These are phyloP conservation scores for Westerdykella sp. DNA, from an alignment of 2,329 filamentous ascomycete species.

Conservation along the genomic window DNA sequence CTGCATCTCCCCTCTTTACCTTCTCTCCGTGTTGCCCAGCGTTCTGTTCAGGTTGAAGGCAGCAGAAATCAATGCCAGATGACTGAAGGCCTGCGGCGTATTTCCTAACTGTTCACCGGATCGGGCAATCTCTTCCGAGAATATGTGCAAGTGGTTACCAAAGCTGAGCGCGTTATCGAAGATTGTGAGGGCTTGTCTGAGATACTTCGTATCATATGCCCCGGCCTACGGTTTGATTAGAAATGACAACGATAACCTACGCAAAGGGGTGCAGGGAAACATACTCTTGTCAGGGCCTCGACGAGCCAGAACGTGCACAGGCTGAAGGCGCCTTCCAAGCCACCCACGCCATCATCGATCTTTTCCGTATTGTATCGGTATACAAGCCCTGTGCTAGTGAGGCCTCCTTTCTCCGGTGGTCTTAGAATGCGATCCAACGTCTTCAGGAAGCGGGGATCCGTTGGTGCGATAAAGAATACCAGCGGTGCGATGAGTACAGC, in stretches of 20 bases:
- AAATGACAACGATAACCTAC: neutral
- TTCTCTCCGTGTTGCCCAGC: slow-evolving; percentile 1
- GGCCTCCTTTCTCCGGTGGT: slow-evolving; percentile 65
- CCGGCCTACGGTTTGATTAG: slow-evolving; percentile 21
- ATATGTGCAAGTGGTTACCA: slow-evolving; percentile 71
- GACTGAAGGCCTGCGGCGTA: slow-evolving; percentile 72
- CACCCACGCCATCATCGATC: slow-evolving; percentile 67
- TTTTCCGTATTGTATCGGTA: slow-evolving; percentile 66
- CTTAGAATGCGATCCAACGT: slow-evolving; percentile 68
- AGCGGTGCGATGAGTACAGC: slow-evolving; percentile 70
- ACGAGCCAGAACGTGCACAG: slow-evolving; percentile 84
- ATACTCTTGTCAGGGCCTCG: slow-evolving; percentile 66
- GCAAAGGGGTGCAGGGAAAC: slow-evolving; percentile 13
- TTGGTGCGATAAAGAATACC: slow-evolving; percentile 73
- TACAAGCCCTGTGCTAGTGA: slow-evolving; percentile 69
- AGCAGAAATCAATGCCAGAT: slow-evolving; percentile 68
- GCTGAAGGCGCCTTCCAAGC: slow-evolving; percentile 67
- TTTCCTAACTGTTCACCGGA: slow-evolving; percentile 74
- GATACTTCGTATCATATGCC: slow-evolving; percentile 58
- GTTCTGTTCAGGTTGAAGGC: slow-evolving; percentile 66
- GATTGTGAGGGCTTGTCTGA: slow-evolving; percentile 55
- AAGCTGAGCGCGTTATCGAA: slow-evolving; percentile 76
- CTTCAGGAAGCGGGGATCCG: slow-evolving; percentile 66
- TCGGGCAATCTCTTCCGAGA: slow-evolving; percentile 70
- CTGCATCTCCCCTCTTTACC: neutral